phyloP scores from a whole-genome alignment of 1,139 yeast genomes.

The Diutina sp. region DNA sequence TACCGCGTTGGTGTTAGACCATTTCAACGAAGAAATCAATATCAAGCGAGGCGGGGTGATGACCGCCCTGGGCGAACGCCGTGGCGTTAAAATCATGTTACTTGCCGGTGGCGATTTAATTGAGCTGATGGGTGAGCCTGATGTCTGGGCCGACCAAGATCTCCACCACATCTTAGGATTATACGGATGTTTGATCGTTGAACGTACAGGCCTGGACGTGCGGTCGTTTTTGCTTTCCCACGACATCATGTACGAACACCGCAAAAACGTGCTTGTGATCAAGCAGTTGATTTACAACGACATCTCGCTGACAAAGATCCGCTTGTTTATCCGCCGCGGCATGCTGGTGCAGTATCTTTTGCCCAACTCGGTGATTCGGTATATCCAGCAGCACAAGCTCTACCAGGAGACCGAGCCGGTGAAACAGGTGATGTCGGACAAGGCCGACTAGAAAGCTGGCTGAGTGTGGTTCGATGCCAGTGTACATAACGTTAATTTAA shows the following conservation, averaged over 20 bases:
- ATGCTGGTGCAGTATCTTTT: slow-evolving; percentile 93
- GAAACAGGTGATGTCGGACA: slow-evolving; percentile 66
- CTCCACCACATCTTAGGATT: slow-evolving; percentile 89
- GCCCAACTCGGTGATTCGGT: slow-evolving; percentile 90
- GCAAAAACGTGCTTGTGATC: slow-evolving; percentile 85
- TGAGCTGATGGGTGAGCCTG: slow-evolving; percentile 99
- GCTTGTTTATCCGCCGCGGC: slow-evolving; percentile 82
- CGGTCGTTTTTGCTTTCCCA: slow-evolving; percentile 82
- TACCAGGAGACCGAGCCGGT: slow-evolving; percentile 90
- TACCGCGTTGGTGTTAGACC: slow-evolving; percentile 92
- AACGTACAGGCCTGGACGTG: slow-evolving; percentile 93
- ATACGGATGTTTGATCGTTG: slow-evolving; percentile 93
- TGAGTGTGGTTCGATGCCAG: neutral
- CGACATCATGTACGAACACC: slow-evolving; percentile 93
- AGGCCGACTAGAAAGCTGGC: slow-evolving; percentile 17
- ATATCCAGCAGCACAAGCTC: slow-evolving; percentile 82
- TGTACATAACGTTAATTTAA: neutral
- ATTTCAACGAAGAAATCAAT: slow-evolving; percentile 90
- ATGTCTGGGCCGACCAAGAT: slow-evolving; percentile 97
- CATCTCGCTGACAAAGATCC: slow-evolving; percentile 86
- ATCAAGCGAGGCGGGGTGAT: slow-evolving; percentile 79
- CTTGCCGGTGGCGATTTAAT: slow-evolving; percentile 96
- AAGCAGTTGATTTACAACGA: slow-evolving; percentile 94
- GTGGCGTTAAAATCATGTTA: slow-evolving; percentile 90
- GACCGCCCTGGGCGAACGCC: slow-evolving; percentile 57